phyloP scores from a whole-genome alignment of 495 filamentous ascomycete species.

The Penicillium ochrochloron region DNA sequence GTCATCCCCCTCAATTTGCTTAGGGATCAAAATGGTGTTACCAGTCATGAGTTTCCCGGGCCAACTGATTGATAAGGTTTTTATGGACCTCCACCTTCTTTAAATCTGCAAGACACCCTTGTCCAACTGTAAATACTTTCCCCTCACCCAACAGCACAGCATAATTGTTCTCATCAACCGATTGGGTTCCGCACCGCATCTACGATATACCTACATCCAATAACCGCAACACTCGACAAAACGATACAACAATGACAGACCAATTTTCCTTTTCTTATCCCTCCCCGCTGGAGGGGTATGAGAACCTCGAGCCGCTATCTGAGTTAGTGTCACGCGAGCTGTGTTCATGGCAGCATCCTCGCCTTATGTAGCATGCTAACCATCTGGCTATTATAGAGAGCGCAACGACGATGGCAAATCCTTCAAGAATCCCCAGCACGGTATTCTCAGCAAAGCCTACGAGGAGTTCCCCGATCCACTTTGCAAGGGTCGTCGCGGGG shows the following conservation, averaged over 20 bases:
- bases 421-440: slow-evolving; percentile 61
- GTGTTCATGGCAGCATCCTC: too few species aligned
- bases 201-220: not conserved
- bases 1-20: slow-evolving; percentile 12
- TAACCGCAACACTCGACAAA: not conserved
- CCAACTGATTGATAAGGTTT: slow-evolving; percentile 23
- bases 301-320: slow-evolving; percentile 63
- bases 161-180: not conserved
- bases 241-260: slow-evolving; percentile 37
- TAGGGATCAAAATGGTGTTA: slow-evolving; percentile 6
- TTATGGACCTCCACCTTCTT: not conserved
- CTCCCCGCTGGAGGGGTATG: slow-evolving; percentile 70
- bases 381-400: slow-evolving; percentile 33
- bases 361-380: not conserved
- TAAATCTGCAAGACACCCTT: not conserved
- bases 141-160: not conserved
- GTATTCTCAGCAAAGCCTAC: slow-evolving; percentile 65
- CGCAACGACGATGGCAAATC: slow-evolving; percentile 68
- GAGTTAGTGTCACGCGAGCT: slow-evolving; percentile 49
- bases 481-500: slow-evolving; percentile 61
- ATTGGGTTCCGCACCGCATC: not conserved
- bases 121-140: not conserved
- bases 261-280: slow-evolving; percentile 55
- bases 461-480: slow-evolving; percentile 66
- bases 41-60: too few species aligned